phyloP scores from a whole-genome alignment of 2,329 filamentous ascomycete species.

The Xylogone sp. region DNA sequence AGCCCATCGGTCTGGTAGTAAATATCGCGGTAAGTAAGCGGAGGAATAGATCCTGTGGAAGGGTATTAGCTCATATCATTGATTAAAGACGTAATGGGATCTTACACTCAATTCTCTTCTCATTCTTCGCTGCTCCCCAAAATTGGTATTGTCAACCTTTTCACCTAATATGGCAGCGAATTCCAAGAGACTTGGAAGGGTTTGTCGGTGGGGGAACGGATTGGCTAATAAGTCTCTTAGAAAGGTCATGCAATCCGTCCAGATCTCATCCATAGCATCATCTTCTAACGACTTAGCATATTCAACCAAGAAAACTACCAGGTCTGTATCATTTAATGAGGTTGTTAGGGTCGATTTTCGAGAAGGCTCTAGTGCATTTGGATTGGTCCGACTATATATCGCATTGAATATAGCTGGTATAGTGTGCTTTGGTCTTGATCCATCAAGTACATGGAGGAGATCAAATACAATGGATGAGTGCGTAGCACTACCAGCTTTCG shows the following conservation, averaged over 20 bases:
- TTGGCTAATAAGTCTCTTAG: slow-evolving; percentile 86
- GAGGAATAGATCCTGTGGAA: slow-evolving; percentile 74
- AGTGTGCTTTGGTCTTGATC: slow-evolving; percentile 84
- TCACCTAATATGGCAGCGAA: slow-evolving; percentile 87
- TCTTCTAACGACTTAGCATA: slow-evolving; percentile 90
- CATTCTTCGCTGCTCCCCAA: slow-evolving; percentile 92
- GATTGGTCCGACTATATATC: slow-evolving; percentile 91
- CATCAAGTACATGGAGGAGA: slow-evolving; percentile 85
- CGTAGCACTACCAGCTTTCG: slow-evolving; percentile 40
- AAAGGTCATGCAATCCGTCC: slow-evolving; percentile 90
- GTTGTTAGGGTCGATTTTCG: slow-evolving; percentile 88
- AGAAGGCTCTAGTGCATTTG: slow-evolving; percentile 69
- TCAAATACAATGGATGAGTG: slow-evolving; percentile 70
- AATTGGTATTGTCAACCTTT: slow-evolving; percentile 97
- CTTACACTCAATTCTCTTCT: slow-evolving; percentile 80
- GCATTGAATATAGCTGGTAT: slow-evolving; percentile 94
- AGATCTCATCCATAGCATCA: slow-evolving; percentile 97
- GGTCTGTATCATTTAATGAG: slow-evolving; percentile 74
- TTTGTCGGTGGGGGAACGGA: slow-evolving; percentile 91
- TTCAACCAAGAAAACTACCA: slow-evolving; percentile 85
- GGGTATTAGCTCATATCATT: slow-evolving; percentile 22
- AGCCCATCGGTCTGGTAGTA: slow-evolving; percentile 77
- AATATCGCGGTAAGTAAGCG: slow-evolving; percentile 90
- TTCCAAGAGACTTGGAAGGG: slow-evolving; percentile 78
- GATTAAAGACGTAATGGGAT: slow-evolving; percentile 15